Conservation (phyloP, 257 asterid genomes). For the Penstemon davidsonii region DNA sequence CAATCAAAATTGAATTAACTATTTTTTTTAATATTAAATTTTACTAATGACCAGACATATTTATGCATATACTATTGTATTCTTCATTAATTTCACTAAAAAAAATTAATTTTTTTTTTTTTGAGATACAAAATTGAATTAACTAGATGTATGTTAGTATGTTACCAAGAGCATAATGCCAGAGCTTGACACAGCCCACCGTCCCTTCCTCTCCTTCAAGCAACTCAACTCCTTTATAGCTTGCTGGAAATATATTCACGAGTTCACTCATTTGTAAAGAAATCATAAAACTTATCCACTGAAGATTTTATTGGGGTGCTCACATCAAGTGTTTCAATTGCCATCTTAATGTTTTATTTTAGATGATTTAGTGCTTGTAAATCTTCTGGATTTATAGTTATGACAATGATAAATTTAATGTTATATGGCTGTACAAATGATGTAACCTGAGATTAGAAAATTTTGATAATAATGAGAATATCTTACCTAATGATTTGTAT, state of each 20-base stretch:
- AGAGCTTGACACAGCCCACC: slow-evolving; percentile 32
- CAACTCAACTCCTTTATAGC: slow-evolving; percentile 24
- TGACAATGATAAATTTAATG: not conserved
- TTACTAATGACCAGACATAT: too few species aligned
- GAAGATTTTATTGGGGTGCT: slow-evolving; percentile 20
- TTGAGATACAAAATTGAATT: too few species aligned
- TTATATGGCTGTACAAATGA: not conserved
- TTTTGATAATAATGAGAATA: not conserved
- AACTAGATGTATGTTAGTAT: not conserved
- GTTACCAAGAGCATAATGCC: slow-evolving; percentile 37
- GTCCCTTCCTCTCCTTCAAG: slow-evolving; percentile 38
- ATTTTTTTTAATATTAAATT: too few species aligned
- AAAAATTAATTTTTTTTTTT: too few species aligned
- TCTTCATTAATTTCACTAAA: too few species aligned
- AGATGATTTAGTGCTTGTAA: too few species aligned
- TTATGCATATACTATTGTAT: too few species aligned
- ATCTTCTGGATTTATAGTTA: slow-evolving; percentile 11
- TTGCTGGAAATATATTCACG: slow-evolving; percentile 27
- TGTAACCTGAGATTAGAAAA: not conserved
- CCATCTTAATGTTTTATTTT: slow-evolving; percentile 3
- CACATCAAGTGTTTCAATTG: slow-evolving; percentile 24
- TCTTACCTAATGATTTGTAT: slow-evolving; percentile 22
- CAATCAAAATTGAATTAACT: too few species aligned
- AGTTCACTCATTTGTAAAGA: slow-evolving; percentile 31
- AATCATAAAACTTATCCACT: slow-evolving; percentile 28